Percentiles rank a stretch among this genome's conserved stretches.
Conservation (phyloP, 108 stramenopile species). For the Licmophora abbreviata region DNA sequence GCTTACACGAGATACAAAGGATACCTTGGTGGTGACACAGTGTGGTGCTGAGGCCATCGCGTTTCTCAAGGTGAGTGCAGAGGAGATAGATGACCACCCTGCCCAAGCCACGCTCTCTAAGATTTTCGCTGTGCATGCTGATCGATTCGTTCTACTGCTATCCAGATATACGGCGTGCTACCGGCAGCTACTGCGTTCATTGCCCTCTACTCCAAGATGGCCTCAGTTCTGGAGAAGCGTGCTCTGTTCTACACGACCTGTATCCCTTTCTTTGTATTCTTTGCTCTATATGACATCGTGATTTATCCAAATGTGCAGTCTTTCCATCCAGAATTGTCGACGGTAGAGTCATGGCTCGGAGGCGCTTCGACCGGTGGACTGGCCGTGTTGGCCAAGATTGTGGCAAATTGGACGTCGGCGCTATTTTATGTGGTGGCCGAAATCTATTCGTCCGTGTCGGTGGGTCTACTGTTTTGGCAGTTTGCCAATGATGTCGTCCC, state of each 20-base stretch:
- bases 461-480: slow-evolving; percentile 98
- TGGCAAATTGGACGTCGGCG: slow-evolving; percentile 89
- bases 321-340: slow-evolving; percentile 65
- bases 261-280: slow-evolving; percentile 91
- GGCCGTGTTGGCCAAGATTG: slow-evolving; percentile 70
- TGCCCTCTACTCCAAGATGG: slow-evolving; percentile 85
- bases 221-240: slow-evolving; percentile 68
- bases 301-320: slow-evolving; percentile 76
- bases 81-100: neutral
- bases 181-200: slow-evolving; percentile 79
- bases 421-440: slow-evolving; percentile 90
- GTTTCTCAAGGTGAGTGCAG: slow-evolving; percentile 62
- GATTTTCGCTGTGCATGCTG: neutral
- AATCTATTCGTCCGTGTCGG: slow-evolving; percentile 88
- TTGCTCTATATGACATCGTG: slow-evolving; percentile 72
- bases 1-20: slow-evolving; percentile 92
- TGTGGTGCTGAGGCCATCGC: slow-evolving; percentile 97
- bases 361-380: slow-evolving; percentile 32
- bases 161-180: slow-evolving; percentile 84
- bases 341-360: slow-evolving; percentile 36
- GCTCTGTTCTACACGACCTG: slow-evolving; percentile 85
- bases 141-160: slow-evolving; percentile 2
- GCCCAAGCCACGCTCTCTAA: neutral
- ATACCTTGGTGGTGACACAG: slow-evolving; percentile 92
- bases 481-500: slow-evolving; percentile 93